Percentiles rank a stretch among this genome's conserved stretches.
Evolutionary conservation across 2,329 filamentous ascomycete species (phyloP).

Genomic region (Penicillium sp.): DNA sequence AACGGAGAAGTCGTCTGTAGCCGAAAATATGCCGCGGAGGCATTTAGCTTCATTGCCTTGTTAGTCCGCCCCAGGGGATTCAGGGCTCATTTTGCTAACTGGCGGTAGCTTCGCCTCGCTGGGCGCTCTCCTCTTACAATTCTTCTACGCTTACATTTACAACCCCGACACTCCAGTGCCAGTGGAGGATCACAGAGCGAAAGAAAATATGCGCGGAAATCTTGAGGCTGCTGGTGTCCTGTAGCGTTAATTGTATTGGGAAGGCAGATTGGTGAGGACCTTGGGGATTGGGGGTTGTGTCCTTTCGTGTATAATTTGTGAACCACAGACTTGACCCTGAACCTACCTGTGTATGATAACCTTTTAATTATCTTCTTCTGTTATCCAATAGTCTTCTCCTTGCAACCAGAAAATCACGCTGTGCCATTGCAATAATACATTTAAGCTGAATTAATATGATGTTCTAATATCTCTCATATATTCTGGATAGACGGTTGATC

Average conservation of each 20-base stretch:
- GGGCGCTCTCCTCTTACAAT: background rate
- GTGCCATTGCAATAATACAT: background rate
- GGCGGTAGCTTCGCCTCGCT: background rate
- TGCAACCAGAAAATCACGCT: background rate
- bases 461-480: background rate
- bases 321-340: background rate
- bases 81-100: background rate
- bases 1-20: slow-evolving; percentile 21
- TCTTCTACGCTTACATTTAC: background rate
- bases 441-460: background rate
- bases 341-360: background rate
- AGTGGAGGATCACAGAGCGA: background rate
- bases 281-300: background rate
- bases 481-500: background rate
- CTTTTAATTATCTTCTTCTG: background rate
- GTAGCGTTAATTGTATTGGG: background rate
- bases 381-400: background rate
- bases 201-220: background rate
- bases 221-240: background rate
- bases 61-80: background rate
- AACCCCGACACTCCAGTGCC: background rate
- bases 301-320: background rate
- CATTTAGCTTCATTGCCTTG: slow-evolving; percentile 26
- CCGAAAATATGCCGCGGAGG: slow-evolving; percentile 20
- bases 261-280: background rate